Conservation (phyloP, 805 yeast genomes). For the Wickerhamiella cacticola region DNA sequence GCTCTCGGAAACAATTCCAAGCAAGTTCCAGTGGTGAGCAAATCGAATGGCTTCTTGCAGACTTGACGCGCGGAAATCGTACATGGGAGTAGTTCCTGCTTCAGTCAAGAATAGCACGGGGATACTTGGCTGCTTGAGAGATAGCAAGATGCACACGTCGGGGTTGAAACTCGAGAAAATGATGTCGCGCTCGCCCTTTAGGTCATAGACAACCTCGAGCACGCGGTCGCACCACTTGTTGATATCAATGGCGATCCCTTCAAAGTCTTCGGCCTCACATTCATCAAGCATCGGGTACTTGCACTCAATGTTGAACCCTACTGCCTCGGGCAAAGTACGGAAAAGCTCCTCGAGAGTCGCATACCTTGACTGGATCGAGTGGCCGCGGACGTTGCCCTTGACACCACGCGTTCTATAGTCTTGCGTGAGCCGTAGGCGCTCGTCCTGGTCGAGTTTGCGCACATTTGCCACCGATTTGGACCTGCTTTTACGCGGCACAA, state of each 20-base stretch:
- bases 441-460: constrained; percentile 29
- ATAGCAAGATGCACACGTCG: constrained; percentile 72
- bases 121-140: constrained; percentile 84
- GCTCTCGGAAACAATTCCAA: constrained; percentile 87
- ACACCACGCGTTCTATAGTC: constrained; percentile 77
- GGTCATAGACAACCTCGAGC: constrained; percentile 62
- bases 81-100: constrained; percentile 74
- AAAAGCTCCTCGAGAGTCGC: constrained; percentile 80
- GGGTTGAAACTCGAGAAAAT: constrained; percentile 92
- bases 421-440: constrained; percentile 73
- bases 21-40: constrained; percentile 77
- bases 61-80: constrained; percentile 77
- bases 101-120: constrained; percentile 87
- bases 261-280: constrained; percentile 79
- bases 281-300: constrained; percentile 94
- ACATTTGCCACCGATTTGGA: constrained; percentile 5
- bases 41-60: constrained; percentile 85
- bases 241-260: constrained; percentile 68
- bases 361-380: constrained; percentile 80
- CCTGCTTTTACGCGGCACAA: constrained; percentile 3
- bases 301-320: constrained; percentile 90
- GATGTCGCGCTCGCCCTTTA: constrained; percentile 68
- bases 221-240: constrained; percentile 85
- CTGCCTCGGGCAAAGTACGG: constrained; percentile 62
- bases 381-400: constrained; percentile 87